A percentile compares a stretch with the other conserved stretches of the same genome.
Evolutionary conservation across 768 basidiomycete genomes (phyloP).

Genomic region (Strobilomyces echinocephalus): DNA sequence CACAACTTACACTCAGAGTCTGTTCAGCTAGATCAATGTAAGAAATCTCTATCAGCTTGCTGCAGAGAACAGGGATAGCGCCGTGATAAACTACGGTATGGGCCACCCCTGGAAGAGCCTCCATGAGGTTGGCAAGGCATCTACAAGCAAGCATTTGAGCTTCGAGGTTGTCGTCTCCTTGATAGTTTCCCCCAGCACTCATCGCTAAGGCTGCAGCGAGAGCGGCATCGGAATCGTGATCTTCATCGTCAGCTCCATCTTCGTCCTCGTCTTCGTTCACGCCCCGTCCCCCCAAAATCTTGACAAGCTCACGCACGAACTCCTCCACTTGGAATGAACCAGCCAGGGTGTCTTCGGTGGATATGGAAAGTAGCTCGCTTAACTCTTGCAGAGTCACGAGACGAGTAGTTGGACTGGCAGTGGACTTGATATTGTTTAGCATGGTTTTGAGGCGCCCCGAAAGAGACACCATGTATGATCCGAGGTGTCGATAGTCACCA

Average conservation of each 20-base stretch:
- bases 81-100: slow-evolving; percentile 97
- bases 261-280: slow-evolving; percentile 69
- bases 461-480: slow-evolving; percentile 90
- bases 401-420: slow-evolving; percentile 80
- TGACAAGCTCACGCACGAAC: slow-evolving; percentile 88
- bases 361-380: slow-evolving; percentile 91
- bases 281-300: slow-evolving; percentile 80
- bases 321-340: slow-evolving; percentile 94
- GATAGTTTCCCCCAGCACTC: slow-evolving; percentile 63
- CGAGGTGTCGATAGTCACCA: slow-evolving; percentile 82
- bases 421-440: slow-evolving; percentile 81
- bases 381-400: slow-evolving; percentile 90
- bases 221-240: slow-evolving; percentile 79
- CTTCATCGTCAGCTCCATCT: slow-evolving; percentile 59
- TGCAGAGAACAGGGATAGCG: slow-evolving; percentile 96
- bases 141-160: slow-evolving; percentile 95
- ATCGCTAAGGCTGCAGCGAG: slow-evolving; percentile 85
- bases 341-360: slow-evolving; percentile 94
- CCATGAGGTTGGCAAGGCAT: slow-evolving; percentile 97
- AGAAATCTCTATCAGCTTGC: slow-evolving; percentile 94
- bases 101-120: slow-evolving; percentile 96
- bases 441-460: slow-evolving; percentile 85
- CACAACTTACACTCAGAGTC: slow-evolving; percentile 81
- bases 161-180: slow-evolving; percentile 84
- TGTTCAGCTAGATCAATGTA: slow-evolving; percentile 99